Evolutionary conservation across 345 rosid genomes (phyloP).

Genomic region (Populus davidiana): DNA sequence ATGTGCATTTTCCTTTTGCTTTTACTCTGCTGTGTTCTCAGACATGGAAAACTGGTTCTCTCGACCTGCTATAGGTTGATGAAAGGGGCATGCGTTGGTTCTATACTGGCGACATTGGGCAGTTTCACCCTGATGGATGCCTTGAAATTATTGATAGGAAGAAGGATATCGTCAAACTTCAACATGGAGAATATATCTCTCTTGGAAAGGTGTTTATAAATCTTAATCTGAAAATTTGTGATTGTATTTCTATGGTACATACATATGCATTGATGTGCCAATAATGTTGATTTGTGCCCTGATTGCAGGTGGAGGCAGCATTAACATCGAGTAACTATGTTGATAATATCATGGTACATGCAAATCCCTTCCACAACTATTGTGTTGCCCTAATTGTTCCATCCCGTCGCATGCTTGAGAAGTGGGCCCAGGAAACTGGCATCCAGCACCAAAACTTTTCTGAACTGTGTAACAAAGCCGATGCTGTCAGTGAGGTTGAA

Average conservation of each 20-base stretch:
- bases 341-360: slow-evolving; percentile 72
- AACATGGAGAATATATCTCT: slow-evolving; percentile 86
- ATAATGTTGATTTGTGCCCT: neutral
- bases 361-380: slow-evolving; percentile 61
- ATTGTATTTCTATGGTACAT: neutral
- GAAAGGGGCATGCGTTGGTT: slow-evolving; percentile 82
- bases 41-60: neutral
- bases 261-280: neutral
- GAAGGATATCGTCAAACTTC: slow-evolving; percentile 93
- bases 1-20: neutral
- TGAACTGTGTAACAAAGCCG: slow-evolving; percentile 63
- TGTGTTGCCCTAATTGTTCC: slow-evolving; percentile 82
- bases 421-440: slow-evolving; percentile 68
- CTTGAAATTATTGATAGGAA: slow-evolving; percentile 89
- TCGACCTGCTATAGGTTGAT: slow-evolving; percentile 53
- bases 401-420: slow-evolving; percentile 50
- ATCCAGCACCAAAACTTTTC: slow-evolving; percentile 37
- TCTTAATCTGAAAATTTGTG: neutral
- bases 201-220: slow-evolving; percentile 68
- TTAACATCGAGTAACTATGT: slow-evolving; percentile 51
- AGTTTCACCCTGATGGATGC: slow-evolving; percentile 82
- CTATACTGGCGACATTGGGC: slow-evolving; percentile 84
- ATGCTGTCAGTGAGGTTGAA: slow-evolving; percentile 63
- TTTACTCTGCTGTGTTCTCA: neutral
- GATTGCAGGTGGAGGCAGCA: slow-evolving; percentile 78